These are phyloP conservation scores for Polysphondylium violaceum DNA, from an alignment of 78 protist species.

Conservation along the genomic window DNA sequence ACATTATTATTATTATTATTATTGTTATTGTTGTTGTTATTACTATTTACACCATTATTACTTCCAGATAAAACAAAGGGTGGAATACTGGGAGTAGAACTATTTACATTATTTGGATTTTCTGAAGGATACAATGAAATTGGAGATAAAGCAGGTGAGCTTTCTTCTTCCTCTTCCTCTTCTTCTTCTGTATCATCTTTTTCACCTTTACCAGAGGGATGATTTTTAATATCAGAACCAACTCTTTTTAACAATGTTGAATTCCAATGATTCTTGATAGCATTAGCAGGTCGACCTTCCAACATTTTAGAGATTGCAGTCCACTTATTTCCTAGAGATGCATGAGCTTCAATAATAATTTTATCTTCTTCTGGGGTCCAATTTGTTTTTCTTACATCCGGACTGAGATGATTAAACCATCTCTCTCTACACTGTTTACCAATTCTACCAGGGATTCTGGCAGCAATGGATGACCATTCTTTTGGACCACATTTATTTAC, in stretches of 20 bases:
- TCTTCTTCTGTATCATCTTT: conserved; percentile 51
- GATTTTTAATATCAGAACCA: conserved; percentile 29
- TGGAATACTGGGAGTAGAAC: conserved; percentile 15
- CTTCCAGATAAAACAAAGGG: conserved; percentile 53
- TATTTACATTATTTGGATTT: background rate
- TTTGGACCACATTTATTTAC: conserved; percentile 75
- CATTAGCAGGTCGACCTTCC: conserved; percentile 95
- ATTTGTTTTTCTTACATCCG: conserved; percentile 80
- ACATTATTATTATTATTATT: no score
- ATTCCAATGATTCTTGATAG: conserved; percentile 96
- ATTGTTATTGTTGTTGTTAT: conserved; percentile 1
- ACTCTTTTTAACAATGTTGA: conserved; percentile 85
- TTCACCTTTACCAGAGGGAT: background rate
- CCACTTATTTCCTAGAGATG: conserved; percentile 91
- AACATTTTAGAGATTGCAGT: conserved; percentile 87
- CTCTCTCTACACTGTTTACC: conserved; percentile 87
- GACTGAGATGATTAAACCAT: conserved; percentile 93
- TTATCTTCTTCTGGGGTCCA: conserved; percentile 94
- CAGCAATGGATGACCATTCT: conserved; percentile 83
- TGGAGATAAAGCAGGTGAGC: conserved; percentile 70
- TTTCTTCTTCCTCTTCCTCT: conserved; percentile 30
- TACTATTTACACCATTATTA: background rate
- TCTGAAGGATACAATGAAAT: conserved; percentile 51
- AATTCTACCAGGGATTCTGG: conserved; percentile 75
- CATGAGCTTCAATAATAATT: conserved; percentile 84